phyloP scores from a whole-genome alignment of 2,329 filamentous ascomycete genomes.

The Beauveria sp. region DNA sequence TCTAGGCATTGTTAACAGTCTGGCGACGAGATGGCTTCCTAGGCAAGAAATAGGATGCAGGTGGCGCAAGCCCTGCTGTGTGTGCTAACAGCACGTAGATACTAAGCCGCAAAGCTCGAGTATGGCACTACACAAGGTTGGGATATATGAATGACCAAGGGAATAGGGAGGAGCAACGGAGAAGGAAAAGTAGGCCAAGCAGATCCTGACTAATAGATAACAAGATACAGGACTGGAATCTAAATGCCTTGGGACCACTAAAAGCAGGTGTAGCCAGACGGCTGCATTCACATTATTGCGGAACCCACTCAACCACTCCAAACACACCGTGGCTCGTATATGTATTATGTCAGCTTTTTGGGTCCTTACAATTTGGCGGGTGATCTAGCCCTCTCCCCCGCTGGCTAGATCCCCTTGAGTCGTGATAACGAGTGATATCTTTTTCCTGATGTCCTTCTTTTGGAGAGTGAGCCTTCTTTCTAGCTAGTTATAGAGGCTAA shows the following conservation, averaged over 20 bases:
- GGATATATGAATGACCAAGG: background rate
- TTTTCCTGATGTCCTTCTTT: no score
- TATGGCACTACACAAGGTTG: background rate
- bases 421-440: no score
- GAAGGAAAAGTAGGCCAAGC: background rate
- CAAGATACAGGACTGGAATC: no score
- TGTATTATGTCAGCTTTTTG: no score
- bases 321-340: no score
- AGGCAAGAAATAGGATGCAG: conserved; percentile 23
- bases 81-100: conserved; percentile 16
- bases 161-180: background rate
- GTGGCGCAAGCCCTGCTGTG: conserved; percentile 16
- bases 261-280: background rate
- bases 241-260: background rate
- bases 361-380: no score
- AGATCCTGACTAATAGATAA: background rate
- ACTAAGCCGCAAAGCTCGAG: conserved; percentile 1
- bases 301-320: background rate
- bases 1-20: conserved; percentile 58
- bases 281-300: conserved; percentile 10
- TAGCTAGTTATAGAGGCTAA: no score
- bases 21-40: background rate
- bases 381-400: no score
- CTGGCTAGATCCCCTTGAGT: no score
- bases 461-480: no score